Conservation (phyloP, 148 eudicot species). For the Rhododendron griersonianum region DNA sequence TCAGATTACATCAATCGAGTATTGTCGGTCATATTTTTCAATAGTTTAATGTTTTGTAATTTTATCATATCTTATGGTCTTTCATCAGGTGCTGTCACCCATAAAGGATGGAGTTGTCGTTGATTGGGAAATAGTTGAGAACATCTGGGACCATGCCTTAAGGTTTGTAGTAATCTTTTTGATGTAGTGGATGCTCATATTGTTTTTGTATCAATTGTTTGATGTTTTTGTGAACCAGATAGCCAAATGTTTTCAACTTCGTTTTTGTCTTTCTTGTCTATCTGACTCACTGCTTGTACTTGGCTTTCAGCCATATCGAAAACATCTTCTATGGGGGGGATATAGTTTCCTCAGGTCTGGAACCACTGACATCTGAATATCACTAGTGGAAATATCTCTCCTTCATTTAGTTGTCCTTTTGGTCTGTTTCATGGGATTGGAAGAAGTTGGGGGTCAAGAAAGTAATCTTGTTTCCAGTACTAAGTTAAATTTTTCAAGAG, state of each 20-base stretch:
- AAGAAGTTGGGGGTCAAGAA: background rate
- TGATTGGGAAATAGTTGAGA: constrained; percentile 95
- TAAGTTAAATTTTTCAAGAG: background rate
- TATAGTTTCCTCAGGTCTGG: background rate
- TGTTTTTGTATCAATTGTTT: background rate
- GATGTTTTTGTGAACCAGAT: constrained; percentile 1
- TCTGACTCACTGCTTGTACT: background rate
- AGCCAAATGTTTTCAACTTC: background rate
- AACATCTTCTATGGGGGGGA: background rate
- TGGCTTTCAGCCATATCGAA: background rate
- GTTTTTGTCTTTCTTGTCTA: background rate
- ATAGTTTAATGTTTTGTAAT: background rate
- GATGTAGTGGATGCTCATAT: background rate
- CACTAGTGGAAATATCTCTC: background rate
- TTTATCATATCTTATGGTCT: background rate
- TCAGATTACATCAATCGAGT: constrained; percentile 2
- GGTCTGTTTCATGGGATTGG: background rate
- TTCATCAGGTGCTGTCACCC: constrained; percentile 70
- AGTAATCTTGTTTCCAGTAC: background rate
- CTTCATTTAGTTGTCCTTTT: constrained; percentile 6
- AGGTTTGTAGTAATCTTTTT: constrained; percentile 34
- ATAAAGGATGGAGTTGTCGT: constrained; percentile 83
- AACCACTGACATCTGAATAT: constrained; percentile 2
- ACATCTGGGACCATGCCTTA: constrained; percentile 94
- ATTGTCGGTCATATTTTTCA: background rate